Base-by-base conservation (phyloP, 2,329 filamentous ascomycete species). In the Stylonectria norvegica region DNA sequence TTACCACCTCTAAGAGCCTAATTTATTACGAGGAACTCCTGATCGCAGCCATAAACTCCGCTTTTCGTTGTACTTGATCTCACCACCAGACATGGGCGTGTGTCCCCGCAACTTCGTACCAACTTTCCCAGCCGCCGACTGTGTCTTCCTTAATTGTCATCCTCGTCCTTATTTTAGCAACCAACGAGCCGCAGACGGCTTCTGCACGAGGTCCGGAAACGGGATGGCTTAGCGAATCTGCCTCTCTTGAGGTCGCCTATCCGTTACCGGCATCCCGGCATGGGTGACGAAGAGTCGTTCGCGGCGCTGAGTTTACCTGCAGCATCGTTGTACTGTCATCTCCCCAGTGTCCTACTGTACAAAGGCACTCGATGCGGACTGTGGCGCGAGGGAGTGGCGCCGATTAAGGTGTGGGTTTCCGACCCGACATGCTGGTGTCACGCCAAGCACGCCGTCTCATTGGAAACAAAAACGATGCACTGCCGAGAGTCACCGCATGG, bases 371-470 rank as follows among this genome's bases (percentile, higher is more conserved):
- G 29, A 38, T 34, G 15, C 20, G 39, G 37, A 29, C 29, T 33
- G 34, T 20, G 30, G 30, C 30, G 30, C 30, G 30, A 32, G 30
- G 11, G 7, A 5, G 30, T 6, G 30, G 30, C 16, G 30, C 30
- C 19, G 15, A 9, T 37, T 20, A 19, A 33, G 18, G 30, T 34
- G 32, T 49, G 38, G 36, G 30, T 30, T 54, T 44, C 45, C 42
- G 48, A 52, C 49, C 43, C 42, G 32, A 36, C 52, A 52, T 42
- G 38, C 37, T 43, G 43, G 53, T 56, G 31, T 32, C 33, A 56
- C 54, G 11, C 36, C 34, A 54, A 47, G 27, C 14, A 45, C 36
- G 43, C 41, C 43, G 33, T 50, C 42, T 39, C 42, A 57, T 49
- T 55, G 54, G 52, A 34, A 52, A 33, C 36, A 43, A 44, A 40